Base-by-base conservation (phyloP, 192 early-diverging fungal genomes). In the Glomus cerebriforme region DNA sequence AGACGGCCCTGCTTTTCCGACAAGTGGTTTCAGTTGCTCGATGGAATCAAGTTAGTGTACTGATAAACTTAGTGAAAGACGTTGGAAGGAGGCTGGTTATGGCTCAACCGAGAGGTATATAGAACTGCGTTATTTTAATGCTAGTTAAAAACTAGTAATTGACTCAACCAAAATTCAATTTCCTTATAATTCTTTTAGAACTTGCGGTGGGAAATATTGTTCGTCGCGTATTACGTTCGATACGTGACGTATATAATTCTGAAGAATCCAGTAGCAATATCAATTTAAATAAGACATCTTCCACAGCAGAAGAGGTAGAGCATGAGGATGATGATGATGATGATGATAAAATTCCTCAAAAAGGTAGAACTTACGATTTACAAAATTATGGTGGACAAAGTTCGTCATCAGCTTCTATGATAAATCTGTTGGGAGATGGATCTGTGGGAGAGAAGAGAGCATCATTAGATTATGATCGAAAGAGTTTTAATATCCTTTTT, bases 201-300 rank as follows among this genome's bases (percentile, higher is more conserved):
- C 87, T 96, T 43, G 91, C 94, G 3, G 91, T 96, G 0, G 92
- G 91, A 19, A 97, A 96, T 85, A 96, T 96, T 43, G 90, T 94
- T 59, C 91, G 93, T 75, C 88, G 95, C 47, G 91, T 97, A 7
- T 81, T 97, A 59, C 89, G 91, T 69, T 84, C 96, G n/a, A 95
- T 98, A 79, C 88, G 90, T 43, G 96, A 97, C 39, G 59, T 45
- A 12, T 66, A 49, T 66, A 77, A 77, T 45, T n/a, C 60, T 47
- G 75, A 77, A 45, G 75, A 2, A n/a, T 17, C 66, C 6, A 39
- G 8, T 68, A 37, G 15, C 22, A 58, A 37, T n/a, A 29, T 22
- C 10, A 78, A 89, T 69, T 84, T 76, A 39, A 84, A 45, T 58
- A 79, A 47, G 32, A 78, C 59, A 59, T 39, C 54, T 45, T 75